These are phyloP conservation scores for Striga asiatica DNA, from an alignment of 257 asterid genomes.

Conservation along the genomic window DNA sequence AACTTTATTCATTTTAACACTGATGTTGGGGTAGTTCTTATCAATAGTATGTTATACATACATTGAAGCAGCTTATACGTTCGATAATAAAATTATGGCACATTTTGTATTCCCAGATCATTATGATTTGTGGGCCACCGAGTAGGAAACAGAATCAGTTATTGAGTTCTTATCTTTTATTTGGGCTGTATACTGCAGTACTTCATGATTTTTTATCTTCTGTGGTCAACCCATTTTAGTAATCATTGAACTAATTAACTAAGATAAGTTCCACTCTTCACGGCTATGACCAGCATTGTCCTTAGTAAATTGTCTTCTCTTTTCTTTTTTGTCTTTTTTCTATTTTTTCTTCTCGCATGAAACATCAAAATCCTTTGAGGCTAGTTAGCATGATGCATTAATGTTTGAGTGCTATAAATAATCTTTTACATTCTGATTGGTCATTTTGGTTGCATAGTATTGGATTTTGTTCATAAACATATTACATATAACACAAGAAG, in stretches of 20 bases:
- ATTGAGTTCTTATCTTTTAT: not conserved
- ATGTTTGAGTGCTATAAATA: not conserved
- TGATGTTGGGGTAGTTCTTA: too few species aligned
- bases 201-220: not conserved
- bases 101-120: not conserved
- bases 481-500: not conserved
- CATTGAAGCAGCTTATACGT: not conserved
- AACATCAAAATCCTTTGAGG: not conserved
- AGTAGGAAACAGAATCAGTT: not conserved
- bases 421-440: not conserved
- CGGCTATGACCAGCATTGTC: too few species aligned
- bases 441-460: not conserved
- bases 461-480: not conserved
- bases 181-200: not conserved
- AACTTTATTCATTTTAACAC: too few species aligned
- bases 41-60: not conserved
- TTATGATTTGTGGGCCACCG: not conserved
- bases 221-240: not conserved
- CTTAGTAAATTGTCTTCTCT: too few species aligned
- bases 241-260: not conserved
- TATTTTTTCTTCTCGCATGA: not conserved
- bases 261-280: too few species aligned
- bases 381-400: not conserved
- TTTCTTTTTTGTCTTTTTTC: not conserved
- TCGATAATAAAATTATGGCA: not conserved